These are phyloP conservation scores for Phellopilus nigrolimitatus DNA, from an alignment of 1,284 basidiomycete genomes.

Conservation along the genomic window DNA sequence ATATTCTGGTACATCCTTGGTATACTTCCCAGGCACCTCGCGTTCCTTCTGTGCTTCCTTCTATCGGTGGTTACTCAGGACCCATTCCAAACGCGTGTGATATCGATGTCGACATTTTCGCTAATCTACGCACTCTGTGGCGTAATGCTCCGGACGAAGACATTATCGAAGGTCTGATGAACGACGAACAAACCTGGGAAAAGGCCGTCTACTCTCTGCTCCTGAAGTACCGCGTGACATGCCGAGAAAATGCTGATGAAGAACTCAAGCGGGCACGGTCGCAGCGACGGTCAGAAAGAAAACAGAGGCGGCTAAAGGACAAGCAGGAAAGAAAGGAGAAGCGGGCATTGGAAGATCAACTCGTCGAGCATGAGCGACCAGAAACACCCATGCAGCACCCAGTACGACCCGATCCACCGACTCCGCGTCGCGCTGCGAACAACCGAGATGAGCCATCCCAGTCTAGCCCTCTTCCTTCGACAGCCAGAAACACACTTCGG, in stretches of 20 bases:
- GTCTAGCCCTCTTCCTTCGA: conserved; percentile 21
- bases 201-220: conserved; percentile 90
- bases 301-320: conserved; percentile 21
- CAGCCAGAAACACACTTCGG: not conserved
- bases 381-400: conserved; percentile 32
- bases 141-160: conserved; percentile 67
- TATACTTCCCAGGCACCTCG: conserved; percentile 66
- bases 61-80: conserved; percentile 61
- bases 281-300: conserved; percentile 32
- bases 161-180: conserved; percentile 64
- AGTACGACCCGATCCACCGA: conserved; percentile 54
- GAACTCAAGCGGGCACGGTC: conserved; percentile 44
- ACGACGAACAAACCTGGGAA: conserved; percentile 76
- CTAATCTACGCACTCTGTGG: conserved; percentile 91
- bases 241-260: conserved; percentile 64
- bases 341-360: not conserved
- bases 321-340: conserved; percentile 11
- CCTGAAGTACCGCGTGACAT: conserved; percentile 68
- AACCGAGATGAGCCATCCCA: conserved; percentile 24
- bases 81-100: conserved; percentile 57
- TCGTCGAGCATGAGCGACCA: conserved; percentile 10
- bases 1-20: conserved; percentile 88
- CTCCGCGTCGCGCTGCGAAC: conserved; percentile 46
- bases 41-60: conserved; percentile 52
- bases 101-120: conserved; percentile 88